Conservation (phyloP, 2,329 filamentous ascomycete genomes). For the Fusarium oxysporum region DNA sequence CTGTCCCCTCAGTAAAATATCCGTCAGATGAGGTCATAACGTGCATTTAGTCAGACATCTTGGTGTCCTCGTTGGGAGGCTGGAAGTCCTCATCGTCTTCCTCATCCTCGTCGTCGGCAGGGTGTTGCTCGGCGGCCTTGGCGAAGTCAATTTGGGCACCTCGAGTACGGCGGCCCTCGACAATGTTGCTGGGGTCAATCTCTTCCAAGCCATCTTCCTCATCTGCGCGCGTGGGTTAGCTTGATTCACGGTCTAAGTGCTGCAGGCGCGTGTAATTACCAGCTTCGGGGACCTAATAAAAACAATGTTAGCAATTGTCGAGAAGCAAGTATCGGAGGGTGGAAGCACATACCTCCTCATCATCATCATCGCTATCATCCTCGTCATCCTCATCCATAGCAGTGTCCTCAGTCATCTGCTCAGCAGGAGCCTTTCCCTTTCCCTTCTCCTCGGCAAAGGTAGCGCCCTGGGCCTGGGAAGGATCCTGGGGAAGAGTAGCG, state of each 20-base stretch:
- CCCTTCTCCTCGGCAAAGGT: conserved; percentile 74
- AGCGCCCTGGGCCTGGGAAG: conserved; percentile 52
- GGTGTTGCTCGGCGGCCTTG: conserved; percentile 85
- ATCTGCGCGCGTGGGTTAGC: conserved; percentile 59
- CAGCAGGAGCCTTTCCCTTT: conserved; percentile 81
- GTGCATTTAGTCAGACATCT: conserved; percentile 65
- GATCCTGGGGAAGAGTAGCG: conserved; percentile 60
- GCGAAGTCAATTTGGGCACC: conserved; percentile 93
- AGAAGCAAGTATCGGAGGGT: background rate
- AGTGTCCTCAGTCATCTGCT: conserved; percentile 66
- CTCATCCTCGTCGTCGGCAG: conserved; percentile 80
- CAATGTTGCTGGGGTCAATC: conserved; percentile 91
- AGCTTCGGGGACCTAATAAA: conserved; percentile 45
- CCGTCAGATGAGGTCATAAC: background rate
- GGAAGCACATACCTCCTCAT: conserved; percentile 47
- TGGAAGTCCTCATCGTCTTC: conserved; percentile 81
- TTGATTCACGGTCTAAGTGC: conserved; percentile 20
- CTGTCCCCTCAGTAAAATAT: conserved; percentile 7
- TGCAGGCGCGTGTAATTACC: conserved; percentile 41
- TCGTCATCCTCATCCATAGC: conserved; percentile 82
- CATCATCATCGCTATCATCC: conserved; percentile 49
- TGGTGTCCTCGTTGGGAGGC: conserved; percentile 70
- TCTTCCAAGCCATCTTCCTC: conserved; percentile 87
- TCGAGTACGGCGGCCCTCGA: conserved; percentile 84
- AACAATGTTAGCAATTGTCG: conserved; percentile 39